phyloP scores from a whole-genome alignment of 495 filamentous ascomycete species.

The Penicillium taxi region DNA sequence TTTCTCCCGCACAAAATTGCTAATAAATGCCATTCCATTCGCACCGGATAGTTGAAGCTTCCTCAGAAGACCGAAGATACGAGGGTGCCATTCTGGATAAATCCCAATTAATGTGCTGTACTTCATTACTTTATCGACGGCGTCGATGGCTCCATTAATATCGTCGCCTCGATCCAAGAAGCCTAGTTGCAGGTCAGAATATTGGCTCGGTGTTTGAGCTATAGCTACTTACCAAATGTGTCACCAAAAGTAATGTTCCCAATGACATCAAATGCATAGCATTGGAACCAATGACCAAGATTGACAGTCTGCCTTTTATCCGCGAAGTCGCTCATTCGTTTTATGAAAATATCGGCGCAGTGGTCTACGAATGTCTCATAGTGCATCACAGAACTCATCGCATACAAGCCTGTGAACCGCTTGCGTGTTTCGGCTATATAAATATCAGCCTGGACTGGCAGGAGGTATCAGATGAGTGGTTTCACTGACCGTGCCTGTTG shows the following conservation, averaged over 20 bases:
- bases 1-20: slow-evolving; percentile 37
- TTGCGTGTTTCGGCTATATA: slow-evolving; percentile 26
- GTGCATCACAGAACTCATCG: slow-evolving; percentile 45
- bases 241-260: slow-evolving; percentile 59
- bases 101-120: slow-evolving; percentile 50
- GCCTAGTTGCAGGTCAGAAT: slow-evolving; percentile 19
- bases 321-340: slow-evolving; percentile 38
- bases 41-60: slow-evolving; percentile 35
- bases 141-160: slow-evolving; percentile 53
- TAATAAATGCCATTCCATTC: slow-evolving; percentile 34
- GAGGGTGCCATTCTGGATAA: slow-evolving; percentile 39
- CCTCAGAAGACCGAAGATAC: slow-evolving; percentile 33
- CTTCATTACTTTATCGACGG: slow-evolving; percentile 44
- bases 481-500: slow-evolving; percentile 29
- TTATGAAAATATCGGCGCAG: slow-evolving; percentile 39
- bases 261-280: slow-evolving; percentile 56
- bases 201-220: neutral
- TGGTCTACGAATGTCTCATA: slow-evolving; percentile 51
- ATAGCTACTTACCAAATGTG: slow-evolving; percentile 36
- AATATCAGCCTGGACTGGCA: neutral
- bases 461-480: neutral
- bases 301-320: slow-evolving; percentile 27
- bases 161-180: slow-evolving; percentile 56
- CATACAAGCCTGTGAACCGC: slow-evolving; percentile 40
- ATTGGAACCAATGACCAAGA: slow-evolving; percentile 48